phyloP scores from a whole-genome alignment of 495 filamentous ascomycete genomes.

The Annulohypoxylon bovei region DNA sequence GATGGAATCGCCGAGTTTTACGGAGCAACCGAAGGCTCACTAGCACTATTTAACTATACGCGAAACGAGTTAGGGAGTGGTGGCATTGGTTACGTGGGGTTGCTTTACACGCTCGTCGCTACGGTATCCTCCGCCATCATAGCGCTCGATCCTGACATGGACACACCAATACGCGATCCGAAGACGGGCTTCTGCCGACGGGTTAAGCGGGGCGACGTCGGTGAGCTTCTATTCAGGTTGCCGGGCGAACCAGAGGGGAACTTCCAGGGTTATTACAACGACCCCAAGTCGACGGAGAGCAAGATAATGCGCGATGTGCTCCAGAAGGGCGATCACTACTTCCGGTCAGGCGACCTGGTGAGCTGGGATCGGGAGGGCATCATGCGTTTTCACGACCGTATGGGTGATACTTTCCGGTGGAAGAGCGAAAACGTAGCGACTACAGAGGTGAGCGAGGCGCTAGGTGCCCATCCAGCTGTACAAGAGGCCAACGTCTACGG shows the following conservation, averaged over 20 bases:
- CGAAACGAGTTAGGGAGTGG: constrained; percentile 80
- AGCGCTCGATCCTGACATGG: constrained; percentile 75
- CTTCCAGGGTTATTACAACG: constrained; percentile 91
- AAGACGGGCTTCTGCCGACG: constrained; percentile 76
- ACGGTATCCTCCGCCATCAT: constrained; percentile 66
- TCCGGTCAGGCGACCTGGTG: constrained; percentile 86
- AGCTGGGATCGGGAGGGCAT: constrained; percentile 75
- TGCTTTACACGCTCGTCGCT: constrained; percentile 65
- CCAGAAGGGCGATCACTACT: constrained; percentile 83
- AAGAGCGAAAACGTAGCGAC: constrained; percentile 94
- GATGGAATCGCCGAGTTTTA: constrained; percentile 89
- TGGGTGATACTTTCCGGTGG: constrained; percentile 96
- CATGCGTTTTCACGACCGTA: constrained; percentile 87
- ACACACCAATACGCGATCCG: constrained; percentile 74
- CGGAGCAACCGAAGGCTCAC: constrained; percentile 81
- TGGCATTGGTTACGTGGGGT: constrained; percentile 82
- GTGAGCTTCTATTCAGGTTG: constrained; percentile 82
- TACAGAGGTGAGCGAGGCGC: constrained; percentile 78
- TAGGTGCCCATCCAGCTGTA: constrained; percentile 73
- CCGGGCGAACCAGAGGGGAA: constrained; percentile 71
- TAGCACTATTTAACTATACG: constrained; percentile 77
- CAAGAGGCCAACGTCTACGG: constrained; percentile 91
- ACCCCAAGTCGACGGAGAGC: constrained; percentile 73
- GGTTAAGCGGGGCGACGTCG: constrained; percentile 70
- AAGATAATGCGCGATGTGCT: constrained; percentile 86